Percentiles rank a stretch among this genome's conserved stretches.
phyloP scores from a whole-genome alignment of 352 stramenopile genomes.

The Phytophthora colocasiae region DNA sequence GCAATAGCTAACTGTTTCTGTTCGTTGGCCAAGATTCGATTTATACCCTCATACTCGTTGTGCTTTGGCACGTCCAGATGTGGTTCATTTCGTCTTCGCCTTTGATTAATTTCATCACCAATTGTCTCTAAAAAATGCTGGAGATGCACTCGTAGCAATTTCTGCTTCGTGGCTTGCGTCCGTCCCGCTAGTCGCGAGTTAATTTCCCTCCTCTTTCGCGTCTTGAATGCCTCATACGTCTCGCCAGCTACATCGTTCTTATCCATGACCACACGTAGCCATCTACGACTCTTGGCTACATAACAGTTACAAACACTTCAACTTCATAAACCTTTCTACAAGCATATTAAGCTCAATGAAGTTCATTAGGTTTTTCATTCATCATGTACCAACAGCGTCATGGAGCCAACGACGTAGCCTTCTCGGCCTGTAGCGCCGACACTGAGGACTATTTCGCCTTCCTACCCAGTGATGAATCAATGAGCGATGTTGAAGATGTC shows the following conservation, averaged over 20 bases:
- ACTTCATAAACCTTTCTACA: neutral
- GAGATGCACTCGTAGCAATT: conserved; percentile 38
- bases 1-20: conserved; percentile 29
- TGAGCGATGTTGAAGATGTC: conserved; percentile 41
- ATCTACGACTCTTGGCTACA: conserved; percentile 35
- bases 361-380: neutral
- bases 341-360: too few relatives aligned
- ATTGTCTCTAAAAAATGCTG: conserved; percentile 35
- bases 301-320: conserved; percentile 10
- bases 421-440: conserved; percentile 32
- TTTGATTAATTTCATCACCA: conserved; percentile 9
- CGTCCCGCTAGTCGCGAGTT: conserved; percentile 14
- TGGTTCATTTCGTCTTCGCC: neutral
- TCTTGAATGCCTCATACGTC: conserved; percentile 39
- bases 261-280: too few relatives aligned
- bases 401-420: conserved; percentile 24
- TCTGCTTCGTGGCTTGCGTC: conserved; percentile 20
- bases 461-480: conserved; percentile 68
- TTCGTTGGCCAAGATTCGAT: conserved; percentile 17
- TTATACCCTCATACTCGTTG: neutral
- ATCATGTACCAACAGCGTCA: neutral
- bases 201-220: conserved; percentile 23
- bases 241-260: conserved; percentile 4
- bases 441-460: conserved; percentile 71
- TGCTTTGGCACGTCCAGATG: neutral